Evolutionary conservation across 2,329 filamentous ascomycete species (phyloP), one percentile per base, ranked within the genome.

Genomic region (Apiospora sp.): DNA sequence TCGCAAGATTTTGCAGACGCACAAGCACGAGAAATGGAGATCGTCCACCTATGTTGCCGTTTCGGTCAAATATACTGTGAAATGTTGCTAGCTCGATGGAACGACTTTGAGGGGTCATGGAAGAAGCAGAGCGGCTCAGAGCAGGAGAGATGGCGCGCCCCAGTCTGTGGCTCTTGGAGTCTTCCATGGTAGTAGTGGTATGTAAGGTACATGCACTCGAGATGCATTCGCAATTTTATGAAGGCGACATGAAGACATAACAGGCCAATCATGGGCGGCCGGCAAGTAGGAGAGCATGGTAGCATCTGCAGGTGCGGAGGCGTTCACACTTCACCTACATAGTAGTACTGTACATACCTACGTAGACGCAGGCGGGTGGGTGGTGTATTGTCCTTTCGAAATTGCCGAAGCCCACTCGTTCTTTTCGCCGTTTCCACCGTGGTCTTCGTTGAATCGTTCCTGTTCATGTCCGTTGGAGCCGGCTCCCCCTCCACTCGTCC

Each of bases 401-500:
- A 61, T 61, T 61, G 54, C 54, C 54, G 30, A 22, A 37, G 54
- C 16, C 30, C 54, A 61, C 30, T 19, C 30, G 27, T 10, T 49
- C 7, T n/a, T n/a, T 49, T 51, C 49, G 19, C 30, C 54, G 19
- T 61, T 64, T 64, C 22, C 58, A 19, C 58, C 34, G 19, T n/a
- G 27, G 54, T 34, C 12, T 30, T 12, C 16, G 49, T 24, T 54
- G 46, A 22, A 41, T 41, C 37, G 37, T 41, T 41, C 37, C 37
- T 58, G 58, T 64, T n/a, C 58, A 64, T 41, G 34, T 61, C 54
- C 54, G 54, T 61, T 37, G 54, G 34, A 61, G 54, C 54, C 54
- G 54, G 22, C 27, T 37, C 54, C 19, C 22, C 27, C 54, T 30
- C 3, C 27, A 8, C 46, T 22, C 13, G 43, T 49, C n/a, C 24